Base-by-base conservation (phyloP, 2,329 filamentous ascomycete genomes). In the Penicillium hordei region DNA sequence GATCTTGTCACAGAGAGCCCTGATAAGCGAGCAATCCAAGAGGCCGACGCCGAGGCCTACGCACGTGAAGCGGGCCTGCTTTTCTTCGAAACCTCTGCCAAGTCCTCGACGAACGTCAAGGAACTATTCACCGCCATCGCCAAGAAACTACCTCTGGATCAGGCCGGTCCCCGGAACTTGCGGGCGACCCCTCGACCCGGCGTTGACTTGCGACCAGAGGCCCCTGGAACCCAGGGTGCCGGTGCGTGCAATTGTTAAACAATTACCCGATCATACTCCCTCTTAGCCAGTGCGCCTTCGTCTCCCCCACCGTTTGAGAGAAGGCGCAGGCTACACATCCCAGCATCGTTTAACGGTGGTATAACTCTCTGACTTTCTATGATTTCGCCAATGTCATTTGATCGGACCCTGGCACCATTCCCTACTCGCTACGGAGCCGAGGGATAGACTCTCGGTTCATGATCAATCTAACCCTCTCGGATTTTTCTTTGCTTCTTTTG, bases 61-160 rank as follows among this genome's bases (percentile, higher is more conserved):
- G 93, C 94, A 53, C 88, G 87, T 66, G 94, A 99, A 78, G 92
- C 93, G 50, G 91, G 91, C 42, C 85, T 99, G 6, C 84, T 99
- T 53, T 99, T 99, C 83, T 99, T 99, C 76, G 94, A 99, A 78
- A 99, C 94, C 4, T 97, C 93, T 12, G 94, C 94, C 65, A 99
- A 99, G 83, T 96, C 93, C 38, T 89, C 92, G 57, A 92, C 96
- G 79, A 99, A 99, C 70, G 94, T 99, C 55, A 86, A 88, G 70
- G 94, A 97, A 68, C 83, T 99, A 52, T 99, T 99, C 79, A 97
- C 93, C 42, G 92, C 92, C 58, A 97, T 99, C 73, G 94, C 94
- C 61, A 96, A 93, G 88, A 97, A 96, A 79, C 83, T 99, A 65
- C 94, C 94, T 33, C 87, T 97, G 67, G 94, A 99, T 73, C 94